phyloP scores from a whole-genome alignment of 2,329 filamentous ascomycete species.

The Pseudogymnoascus verrucosus region DNA sequence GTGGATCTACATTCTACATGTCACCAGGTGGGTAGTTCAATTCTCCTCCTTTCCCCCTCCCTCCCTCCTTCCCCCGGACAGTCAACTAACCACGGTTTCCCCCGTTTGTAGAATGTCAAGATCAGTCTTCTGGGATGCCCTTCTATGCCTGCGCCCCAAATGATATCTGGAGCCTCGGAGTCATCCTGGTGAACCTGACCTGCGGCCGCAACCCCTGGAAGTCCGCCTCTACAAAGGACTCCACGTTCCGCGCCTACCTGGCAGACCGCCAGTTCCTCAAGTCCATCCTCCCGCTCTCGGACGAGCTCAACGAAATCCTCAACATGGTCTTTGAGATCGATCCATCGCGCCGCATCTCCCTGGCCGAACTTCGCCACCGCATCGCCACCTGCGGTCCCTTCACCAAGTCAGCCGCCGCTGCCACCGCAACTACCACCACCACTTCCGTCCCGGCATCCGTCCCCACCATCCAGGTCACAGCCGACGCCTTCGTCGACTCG shows the following conservation, averaged over 20 bases:
- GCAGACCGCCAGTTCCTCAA: constrained; percentile 81
- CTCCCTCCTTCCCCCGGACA: constrained; percentile 12
- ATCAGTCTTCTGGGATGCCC: constrained; percentile 64
- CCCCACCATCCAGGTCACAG: constrained; percentile 11
- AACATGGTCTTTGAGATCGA: constrained; percentile 81
- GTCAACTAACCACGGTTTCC: constrained; percentile 26
- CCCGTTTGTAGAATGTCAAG: constrained; percentile 65
- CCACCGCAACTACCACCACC: constrained; percentile 14
- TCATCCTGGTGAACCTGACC: constrained; percentile 93
- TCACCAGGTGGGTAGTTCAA: constrained; percentile 70
- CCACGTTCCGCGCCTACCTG: constrained; percentile 86
- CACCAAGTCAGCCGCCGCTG: constrained; percentile 11
- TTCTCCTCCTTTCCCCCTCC: constrained; percentile 12
- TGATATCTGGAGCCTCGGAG: constrained; percentile 96
- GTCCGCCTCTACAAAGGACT: constrained; percentile 85
- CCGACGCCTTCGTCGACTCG: constrained; percentile 14
- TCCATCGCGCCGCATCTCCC: constrained; percentile 72
- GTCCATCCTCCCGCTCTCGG: constrained; percentile 83
- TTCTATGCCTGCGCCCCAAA: constrained; percentile 91
- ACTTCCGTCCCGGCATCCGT: constrained; percentile 13
- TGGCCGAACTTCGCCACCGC: constrained; percentile 68
- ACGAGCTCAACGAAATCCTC: constrained; percentile 82
- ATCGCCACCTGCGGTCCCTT: constrained; percentile 57
- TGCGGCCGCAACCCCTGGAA: constrained; percentile 99
- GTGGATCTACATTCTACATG: constrained; percentile 99